phyloP scores from a whole-genome alignment of 495 filamentous ascomycete genomes.

The Penicillium desertorum region DNA sequence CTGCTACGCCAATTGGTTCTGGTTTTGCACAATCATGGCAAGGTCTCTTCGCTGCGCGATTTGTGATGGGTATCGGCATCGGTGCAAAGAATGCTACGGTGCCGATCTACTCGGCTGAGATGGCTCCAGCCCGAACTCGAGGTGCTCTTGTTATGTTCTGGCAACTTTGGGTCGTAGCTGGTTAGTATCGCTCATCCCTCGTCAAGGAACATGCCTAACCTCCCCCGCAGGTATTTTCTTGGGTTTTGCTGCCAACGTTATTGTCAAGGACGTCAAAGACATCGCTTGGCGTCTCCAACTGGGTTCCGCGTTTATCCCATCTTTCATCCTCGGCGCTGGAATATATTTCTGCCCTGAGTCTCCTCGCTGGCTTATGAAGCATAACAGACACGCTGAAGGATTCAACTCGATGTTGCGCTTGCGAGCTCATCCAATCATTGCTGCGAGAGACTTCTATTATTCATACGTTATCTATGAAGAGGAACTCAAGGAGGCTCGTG shows the following conservation, averaged over 20 bases:
- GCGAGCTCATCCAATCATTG: conserved; percentile 48
- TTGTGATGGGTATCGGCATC: conserved; percentile 62
- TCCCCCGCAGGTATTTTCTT: conserved; percentile 56
- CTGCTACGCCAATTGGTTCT: conserved; percentile 50
- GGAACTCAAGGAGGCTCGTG: conserved; percentile 41
- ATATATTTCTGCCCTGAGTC: conserved; percentile 68
- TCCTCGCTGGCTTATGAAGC: conserved; percentile 66
- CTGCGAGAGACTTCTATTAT: conserved; percentile 38
- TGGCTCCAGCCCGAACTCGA: conserved; percentile 58
- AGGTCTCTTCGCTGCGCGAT: conserved; percentile 52
- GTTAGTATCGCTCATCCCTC: conserved; percentile 5
- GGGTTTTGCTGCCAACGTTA: conserved; percentile 61
- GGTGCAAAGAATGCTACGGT: conserved; percentile 62
- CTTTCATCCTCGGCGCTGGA: conserved; percentile 57
- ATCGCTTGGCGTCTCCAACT: conserved; percentile 67
- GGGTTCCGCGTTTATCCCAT: conserved; percentile 66
- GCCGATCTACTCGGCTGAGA: conserved; percentile 65
- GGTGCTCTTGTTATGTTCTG: conserved; percentile 67
- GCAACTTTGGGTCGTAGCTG: conserved; percentile 50
- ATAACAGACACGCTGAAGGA: conserved; percentile 49
- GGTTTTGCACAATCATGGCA: conserved; percentile 54
- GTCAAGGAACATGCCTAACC: conserved; percentile 24
- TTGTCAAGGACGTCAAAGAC: conserved; percentile 52
- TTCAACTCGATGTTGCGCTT: conserved; percentile 57
- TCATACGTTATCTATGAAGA: conserved; percentile 58